These are phyloP conservation scores for Penicillium flavigenum DNA, from an alignment of 495 filamentous ascomycete genomes.

Conservation along the genomic window DNA sequence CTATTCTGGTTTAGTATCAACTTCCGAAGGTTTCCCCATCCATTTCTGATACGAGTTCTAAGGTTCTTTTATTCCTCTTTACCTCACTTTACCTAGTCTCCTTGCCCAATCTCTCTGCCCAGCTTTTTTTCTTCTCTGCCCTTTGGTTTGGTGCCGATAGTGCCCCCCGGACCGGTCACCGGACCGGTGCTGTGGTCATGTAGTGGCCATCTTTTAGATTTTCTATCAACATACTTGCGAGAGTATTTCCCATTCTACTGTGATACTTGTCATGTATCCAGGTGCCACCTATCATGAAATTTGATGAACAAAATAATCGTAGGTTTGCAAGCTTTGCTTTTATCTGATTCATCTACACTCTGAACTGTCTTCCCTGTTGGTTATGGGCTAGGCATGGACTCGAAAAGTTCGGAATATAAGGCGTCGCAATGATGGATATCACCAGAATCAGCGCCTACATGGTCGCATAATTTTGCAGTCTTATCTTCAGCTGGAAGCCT, in stretches of 20 bases:
- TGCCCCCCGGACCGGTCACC: conserved; percentile 21
- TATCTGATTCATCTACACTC: no score
- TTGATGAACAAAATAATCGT: no score
- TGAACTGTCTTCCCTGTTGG: neutral
- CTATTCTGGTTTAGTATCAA: neutral
- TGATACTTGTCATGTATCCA: neutral
- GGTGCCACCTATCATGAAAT: no score
- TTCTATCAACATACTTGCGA: neutral
- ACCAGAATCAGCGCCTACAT: neutral
- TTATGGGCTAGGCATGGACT: neutral
- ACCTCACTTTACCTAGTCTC: neutral
- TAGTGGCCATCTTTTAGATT: neutral
- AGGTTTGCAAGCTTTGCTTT: no score
- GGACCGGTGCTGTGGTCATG: conserved; percentile 13
- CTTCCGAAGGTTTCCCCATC: neutral
- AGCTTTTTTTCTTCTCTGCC: neutral
- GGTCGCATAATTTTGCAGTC: neutral
- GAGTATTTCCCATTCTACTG: neutral
- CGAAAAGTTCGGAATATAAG: neutral
- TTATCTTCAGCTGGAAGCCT: neutral
- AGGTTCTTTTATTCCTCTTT: neutral
- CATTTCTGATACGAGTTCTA: neutral
- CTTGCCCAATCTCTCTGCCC: neutral
- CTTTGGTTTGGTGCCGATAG: neutral
- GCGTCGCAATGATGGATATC: neutral